Base-by-base conservation (phyloP, 1,284 basidiomycete genomes). In the Sphaerobolus stellatus region DNA sequence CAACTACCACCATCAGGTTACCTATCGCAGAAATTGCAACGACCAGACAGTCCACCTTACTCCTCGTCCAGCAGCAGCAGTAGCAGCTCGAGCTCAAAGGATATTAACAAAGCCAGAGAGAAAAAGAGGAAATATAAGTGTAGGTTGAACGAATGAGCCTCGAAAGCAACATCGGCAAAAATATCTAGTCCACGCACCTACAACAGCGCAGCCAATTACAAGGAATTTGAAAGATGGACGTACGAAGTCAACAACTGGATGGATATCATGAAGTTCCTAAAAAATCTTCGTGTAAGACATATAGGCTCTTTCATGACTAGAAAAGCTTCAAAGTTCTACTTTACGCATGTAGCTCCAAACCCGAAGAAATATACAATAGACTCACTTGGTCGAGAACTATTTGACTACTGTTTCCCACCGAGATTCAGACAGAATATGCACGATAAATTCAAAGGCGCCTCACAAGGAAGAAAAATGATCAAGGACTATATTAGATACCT, bases 341-440 rank as follows among this genome's bases (percentile, higher is more conserved):
- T 70, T 0, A 64, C 59, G 3, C 62, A 70, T 20, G 73, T 75
- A 0, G 58, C 70, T 0, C 38, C 56, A 0, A 61, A 66, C 0
- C 59, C 65, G 0, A 44, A 61, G 5, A 25, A 58, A 8, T 68
- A 65, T 66, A 52, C 25, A 0, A 49, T 65, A 0, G 16, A 59
- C 1, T 20, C 49, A 6, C 69, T 78, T 56, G 74, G 76, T 47
- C 34, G 56, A 1, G 74, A 60, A 5, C 48, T 79, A 3, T 79
- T 74, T 55, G 67, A 76, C 53, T 72, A 74, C 53, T 77, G 75
- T 48, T 80, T 80, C 65, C 74, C 73, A 0, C 51, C 69, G 0
- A 63, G 75, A 34, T 77, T 69, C 54, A 60, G 69, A 3, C 28
- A 57, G 0, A 50, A 62, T 20, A 60, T 64, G 51, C 52, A 59